Percentiles rank a stretch among this genome's conserved stretches.
phyloP scores from a whole-genome alignment of 2,329 filamentous ascomycete species.

The Monilinia polystroma region DNA sequence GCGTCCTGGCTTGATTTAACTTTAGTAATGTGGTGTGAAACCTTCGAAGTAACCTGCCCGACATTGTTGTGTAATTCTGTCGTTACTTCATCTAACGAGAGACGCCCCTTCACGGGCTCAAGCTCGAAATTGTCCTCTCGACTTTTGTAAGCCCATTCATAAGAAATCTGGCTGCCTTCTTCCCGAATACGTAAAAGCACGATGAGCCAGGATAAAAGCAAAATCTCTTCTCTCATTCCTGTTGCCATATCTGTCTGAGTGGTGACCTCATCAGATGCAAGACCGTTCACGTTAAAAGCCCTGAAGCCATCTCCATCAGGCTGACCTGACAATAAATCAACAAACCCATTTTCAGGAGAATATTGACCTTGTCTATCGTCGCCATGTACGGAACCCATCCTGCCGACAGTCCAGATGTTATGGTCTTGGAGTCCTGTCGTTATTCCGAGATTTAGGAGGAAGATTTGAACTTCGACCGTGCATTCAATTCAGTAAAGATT shows the following conservation, averaged over 20 bases:
- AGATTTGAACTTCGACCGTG: background rate
- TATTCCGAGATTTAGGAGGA: background rate
- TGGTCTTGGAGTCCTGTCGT: background rate
- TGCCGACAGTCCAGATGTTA: slow-evolving; percentile 11
- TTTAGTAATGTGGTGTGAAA: slow-evolving; percentile 36
- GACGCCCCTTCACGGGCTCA: slow-evolving; percentile 27
- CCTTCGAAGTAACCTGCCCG: slow-evolving; percentile 34
- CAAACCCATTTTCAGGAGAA: slow-evolving; percentile 19
- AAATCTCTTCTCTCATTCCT: slow-evolving; percentile 44
- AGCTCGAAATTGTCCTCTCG: slow-evolving; percentile 33
- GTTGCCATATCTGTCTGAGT: slow-evolving; percentile 43
- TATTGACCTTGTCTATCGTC: slow-evolving; percentile 21
- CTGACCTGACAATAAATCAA: slow-evolving; percentile 6
- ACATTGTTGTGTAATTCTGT: slow-evolving; percentile 40
- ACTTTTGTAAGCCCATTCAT: slow-evolving; percentile 42
- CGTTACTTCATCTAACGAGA: slow-evolving; percentile 42
- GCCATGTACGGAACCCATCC: slow-evolving; percentile 24
- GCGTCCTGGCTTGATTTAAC: slow-evolving; percentile 2
- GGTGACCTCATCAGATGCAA: slow-evolving; percentile 33
- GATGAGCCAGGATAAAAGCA: slow-evolving; percentile 48
- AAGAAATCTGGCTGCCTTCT: slow-evolving; percentile 40
- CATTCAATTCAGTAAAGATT: background rate
- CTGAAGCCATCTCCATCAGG: slow-evolving; percentile 29
- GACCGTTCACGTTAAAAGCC: slow-evolving; percentile 38
- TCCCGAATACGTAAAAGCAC: slow-evolving; percentile 47